Evolutionary conservation across 2,329 filamentous ascomycete species (phyloP), one percentile per base, ranked within the genome.

Genomic region (Alternaria hordeiaustralica): DNA sequence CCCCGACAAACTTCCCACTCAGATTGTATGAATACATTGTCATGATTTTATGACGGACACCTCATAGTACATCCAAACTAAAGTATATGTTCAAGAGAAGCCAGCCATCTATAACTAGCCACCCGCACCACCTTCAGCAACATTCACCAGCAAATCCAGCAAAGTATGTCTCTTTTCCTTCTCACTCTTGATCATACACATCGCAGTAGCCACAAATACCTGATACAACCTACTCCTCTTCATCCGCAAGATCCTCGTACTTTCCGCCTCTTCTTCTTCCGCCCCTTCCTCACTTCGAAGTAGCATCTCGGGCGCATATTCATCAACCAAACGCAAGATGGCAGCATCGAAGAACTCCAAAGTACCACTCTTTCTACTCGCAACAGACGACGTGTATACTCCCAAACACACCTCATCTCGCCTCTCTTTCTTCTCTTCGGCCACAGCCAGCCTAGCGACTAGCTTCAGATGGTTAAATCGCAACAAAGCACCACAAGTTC

Each of bases 121-220:
- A 21, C 65, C 63, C 21, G 43, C 66, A 11, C 66, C 70, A 11
- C 58, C 69, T 12, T 64, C 68, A 15, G 30, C 61, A 21, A 30
- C 43, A 23, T 30, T 25, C 26, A 64, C 5, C 15, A 71, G 2
- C 18, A 68, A 41, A 23, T 66, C 51, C 18, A 69, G 55, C 8
- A 76, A 46, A 8, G 63, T 68, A n/a, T 75, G 69, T 25, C 77
- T 70, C 63, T 79, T 79, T 64, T 77, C 71, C 53, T 75, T 74
- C 58, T 79, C 77, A 4, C 70, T 70, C 8, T 63, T 66, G 9
- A 76, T 66, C 75, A 80, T 78, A 50, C 76, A 80, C 60, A 75
- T 66, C 5, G 68, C 75, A 5, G 75, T 79, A 25, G 76, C 75
- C 2, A 79, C 55, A 25, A 79, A 71, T 2, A 77, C 63, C 15